Conservation (phyloP, 2,329 filamentous ascomycete species). For the Aotearoamyces nothofagi region DNA sequence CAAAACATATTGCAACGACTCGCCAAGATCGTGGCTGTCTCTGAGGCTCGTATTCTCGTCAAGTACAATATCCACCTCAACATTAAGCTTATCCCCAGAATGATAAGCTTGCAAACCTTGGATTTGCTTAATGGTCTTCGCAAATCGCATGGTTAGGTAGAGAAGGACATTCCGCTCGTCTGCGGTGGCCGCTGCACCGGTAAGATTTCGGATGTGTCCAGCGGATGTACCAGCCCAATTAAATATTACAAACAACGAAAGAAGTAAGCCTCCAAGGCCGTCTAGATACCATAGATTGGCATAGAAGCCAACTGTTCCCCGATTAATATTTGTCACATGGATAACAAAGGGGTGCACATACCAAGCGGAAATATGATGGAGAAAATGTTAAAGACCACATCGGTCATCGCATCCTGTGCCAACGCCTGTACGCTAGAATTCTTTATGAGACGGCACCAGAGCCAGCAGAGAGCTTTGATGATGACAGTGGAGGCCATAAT, state of each 20-base stretch:
- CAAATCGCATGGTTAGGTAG: slow-evolving; percentile 42
- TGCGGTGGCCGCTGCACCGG: slow-evolving; percentile 38
- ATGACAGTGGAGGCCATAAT: slow-evolving; percentile 41
- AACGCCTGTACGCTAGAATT: slow-evolving; percentile 50
- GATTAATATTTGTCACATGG: slow-evolving; percentile 1
- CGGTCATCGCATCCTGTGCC: slow-evolving; percentile 47
- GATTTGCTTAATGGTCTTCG: slow-evolving; percentile 34
- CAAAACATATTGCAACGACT: slow-evolving; percentile 47
- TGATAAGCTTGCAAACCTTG: slow-evolving; percentile 42
- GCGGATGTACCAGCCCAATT: slow-evolving; percentile 51
- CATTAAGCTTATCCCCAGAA: slow-evolving; percentile 46
- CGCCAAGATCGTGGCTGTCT: slow-evolving; percentile 41
- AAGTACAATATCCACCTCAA: slow-evolving; percentile 44
- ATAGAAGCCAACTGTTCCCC: slow-evolving; percentile 32
- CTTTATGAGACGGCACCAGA: slow-evolving; percentile 42
- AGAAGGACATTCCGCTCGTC: slow-evolving; percentile 38
- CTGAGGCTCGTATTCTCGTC: slow-evolving; percentile 34
- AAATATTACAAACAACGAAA: slow-evolving; percentile 53
- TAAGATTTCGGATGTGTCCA: slow-evolving; percentile 41
- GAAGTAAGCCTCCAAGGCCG: slow-evolving; percentile 39
- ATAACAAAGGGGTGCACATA: slow-evolving; percentile 5
- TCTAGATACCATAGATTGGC: slow-evolving; percentile 53
- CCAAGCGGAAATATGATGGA: slow-evolving; percentile 43
- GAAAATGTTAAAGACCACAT: slow-evolving; percentile 49
- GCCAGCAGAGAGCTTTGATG: slow-evolving; percentile 43